A percentile compares a stretch with the other conserved stretches of the same genome.
Conservation (phyloP, 2,329 filamentous ascomycete genomes). For the Aspergillus bombycis region DNA sequence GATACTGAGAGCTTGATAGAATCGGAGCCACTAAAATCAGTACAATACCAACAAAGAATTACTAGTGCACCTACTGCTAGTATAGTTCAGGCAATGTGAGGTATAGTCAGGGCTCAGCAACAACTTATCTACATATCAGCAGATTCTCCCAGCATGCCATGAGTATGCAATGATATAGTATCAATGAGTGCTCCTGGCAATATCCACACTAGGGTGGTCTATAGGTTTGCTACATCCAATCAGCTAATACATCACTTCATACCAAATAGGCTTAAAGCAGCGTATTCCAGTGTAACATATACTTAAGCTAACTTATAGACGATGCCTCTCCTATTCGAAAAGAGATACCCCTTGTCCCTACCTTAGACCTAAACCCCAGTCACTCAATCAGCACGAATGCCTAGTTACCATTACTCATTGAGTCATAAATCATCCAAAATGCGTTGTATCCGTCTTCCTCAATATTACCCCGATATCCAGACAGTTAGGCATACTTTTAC, state of each 20-base stretch:
- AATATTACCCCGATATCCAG: too few relatives aligned
- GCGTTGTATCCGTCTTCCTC: too few relatives aligned
- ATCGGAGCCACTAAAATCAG: not conserved
- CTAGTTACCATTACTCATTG: too few relatives aligned
- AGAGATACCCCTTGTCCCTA: not conserved
- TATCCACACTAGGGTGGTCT: too few relatives aligned
- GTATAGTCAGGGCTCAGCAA: not conserved
- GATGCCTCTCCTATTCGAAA: too few relatives aligned
- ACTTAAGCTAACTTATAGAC: not conserved
- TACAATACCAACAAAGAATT: not conserved
- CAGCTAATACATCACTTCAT: not conserved
- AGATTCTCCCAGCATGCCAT: not conserved
- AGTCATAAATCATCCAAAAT: too few relatives aligned
- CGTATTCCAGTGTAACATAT: not conserved
- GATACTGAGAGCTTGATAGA: not conserved
- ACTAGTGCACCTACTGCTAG: not conserved
- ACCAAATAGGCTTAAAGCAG: not conserved
- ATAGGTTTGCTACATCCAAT: not conserved
- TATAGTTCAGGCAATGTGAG: not conserved
- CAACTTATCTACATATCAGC: not conserved
- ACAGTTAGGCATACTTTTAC: not conserved
- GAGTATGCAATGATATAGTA: not conserved
- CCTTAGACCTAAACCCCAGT: not conserved
- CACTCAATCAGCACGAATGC: not conserved
- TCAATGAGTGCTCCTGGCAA: too few relatives aligned